Conservation (phyloP, 768 basidiomycete species). For the Leccinum subgranulosum region DNA sequence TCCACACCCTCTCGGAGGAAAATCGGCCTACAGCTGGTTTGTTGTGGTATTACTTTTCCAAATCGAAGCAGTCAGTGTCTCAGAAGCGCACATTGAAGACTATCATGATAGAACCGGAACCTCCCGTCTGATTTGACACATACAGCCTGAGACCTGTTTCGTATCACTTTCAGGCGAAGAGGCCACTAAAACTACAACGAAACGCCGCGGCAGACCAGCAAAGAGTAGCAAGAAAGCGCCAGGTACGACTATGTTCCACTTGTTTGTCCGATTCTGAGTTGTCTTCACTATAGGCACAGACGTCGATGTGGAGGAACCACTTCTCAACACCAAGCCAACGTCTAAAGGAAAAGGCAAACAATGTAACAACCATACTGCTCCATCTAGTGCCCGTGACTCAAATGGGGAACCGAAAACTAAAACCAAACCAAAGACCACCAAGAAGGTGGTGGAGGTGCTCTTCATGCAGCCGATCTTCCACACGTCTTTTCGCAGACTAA, state of each 20-base stretch:
- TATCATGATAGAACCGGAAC: too few species aligned
- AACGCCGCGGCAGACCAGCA: conserved; percentile 11
- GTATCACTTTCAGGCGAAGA: too few species aligned
- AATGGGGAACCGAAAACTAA: conserved; percentile 4
- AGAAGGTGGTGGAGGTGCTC: conserved; percentile 4
- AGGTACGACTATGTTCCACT: not conserved
- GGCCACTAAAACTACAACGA: conserved; percentile 7
- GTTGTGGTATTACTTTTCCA: not conserved
- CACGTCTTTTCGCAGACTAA: not conserved
- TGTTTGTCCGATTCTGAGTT: not conserved
- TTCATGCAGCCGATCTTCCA: not conserved
- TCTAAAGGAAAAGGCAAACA: conserved; percentile 14
- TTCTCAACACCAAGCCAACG: not conserved
- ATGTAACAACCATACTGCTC: not conserved
- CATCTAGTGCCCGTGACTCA: not conserved
- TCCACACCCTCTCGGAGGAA: not conserved
- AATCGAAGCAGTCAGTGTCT: too few species aligned
- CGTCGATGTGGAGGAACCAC: conserved; percentile 2
- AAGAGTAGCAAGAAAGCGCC: conserved; percentile 12
- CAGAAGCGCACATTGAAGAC: too few species aligned
- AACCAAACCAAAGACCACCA: not conserved
- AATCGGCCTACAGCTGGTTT: conserved; percentile 11
- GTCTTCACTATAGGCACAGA: not conserved
- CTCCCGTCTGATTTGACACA: not conserved
- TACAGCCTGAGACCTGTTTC: not conserved